Evolutionary conservation across 257 asterid genomes (phyloP), one percentile per base, ranked within the genome.

Genomic region (Scutellaria galericulata): DNA sequence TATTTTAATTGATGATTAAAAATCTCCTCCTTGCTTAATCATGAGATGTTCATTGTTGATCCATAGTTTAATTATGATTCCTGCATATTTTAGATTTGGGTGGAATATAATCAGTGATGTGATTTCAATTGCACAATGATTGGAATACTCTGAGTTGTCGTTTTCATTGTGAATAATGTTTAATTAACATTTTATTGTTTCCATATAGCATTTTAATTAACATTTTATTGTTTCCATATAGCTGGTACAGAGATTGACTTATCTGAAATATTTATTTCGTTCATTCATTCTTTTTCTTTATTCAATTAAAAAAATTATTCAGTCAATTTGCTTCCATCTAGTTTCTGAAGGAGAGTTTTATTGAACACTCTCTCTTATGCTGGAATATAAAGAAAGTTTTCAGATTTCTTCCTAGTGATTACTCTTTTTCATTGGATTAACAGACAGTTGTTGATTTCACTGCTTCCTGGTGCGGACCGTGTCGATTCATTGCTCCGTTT

Each of bases 391-490:
- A 50, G 47, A 5, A 66, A 11, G 37, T 44, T 18, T 13, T 27
- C 41, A 53, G 56, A 31, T 45, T 46, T 58, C 9, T 50, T 15
- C 4, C 18, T 14, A 24, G 31, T 46, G 31, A 13, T 62, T 1
- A 59, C 15, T 64, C 22, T 56, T 46, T 65, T 58, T 37, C 27
- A 35, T 35, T 18, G n/a, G 9, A 7, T 69, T 2, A 24, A 27
- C 89, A 91, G 97, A 84, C 89, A 18, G 98, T 93, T 54, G 94
- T 93, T 15, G 97, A 94, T 68, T 91, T 94, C 86, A 94, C 97
- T 15, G 97, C 97, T 64, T 88, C 97, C 56, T 94, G 97, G 98
- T 94, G 98, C 54, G 97, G 96, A 72, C 98, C 98, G 1, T 94
- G 97, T 41, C 88, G 90, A 50, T 69, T 86, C 88, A 89, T 94